phyloP scores from a whole-genome alignment of 305 asterid genomes.

The Caryopteris hybrid region DNA sequence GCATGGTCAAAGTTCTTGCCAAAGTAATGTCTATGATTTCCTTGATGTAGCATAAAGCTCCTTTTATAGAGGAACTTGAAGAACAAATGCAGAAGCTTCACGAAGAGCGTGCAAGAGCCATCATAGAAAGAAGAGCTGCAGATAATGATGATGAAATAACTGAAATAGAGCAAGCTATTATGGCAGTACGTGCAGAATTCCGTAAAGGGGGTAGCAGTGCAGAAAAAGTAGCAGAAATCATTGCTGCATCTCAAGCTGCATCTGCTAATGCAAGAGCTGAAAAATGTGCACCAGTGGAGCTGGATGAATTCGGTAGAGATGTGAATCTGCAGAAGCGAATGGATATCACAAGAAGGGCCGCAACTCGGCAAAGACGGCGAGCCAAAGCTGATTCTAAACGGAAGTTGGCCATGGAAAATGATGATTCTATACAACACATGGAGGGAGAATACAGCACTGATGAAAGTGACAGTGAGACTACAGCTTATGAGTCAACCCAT shows the following conservation, averaged over 20 bases:
- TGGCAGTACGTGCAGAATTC: conserved; percentile 61
- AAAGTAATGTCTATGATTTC: conserved; percentile 1
- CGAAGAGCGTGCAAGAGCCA: conserved; percentile 76
- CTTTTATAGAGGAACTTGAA: conserved; percentile 90
- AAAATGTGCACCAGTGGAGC: conserved; percentile 63
- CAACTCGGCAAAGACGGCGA: conserved; percentile 60
- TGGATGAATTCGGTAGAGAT: conserved; percentile 90
- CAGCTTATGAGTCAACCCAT: conserved; percentile 70
- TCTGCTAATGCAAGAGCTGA: conserved; percentile 47
- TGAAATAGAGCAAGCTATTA: conserved; percentile 72
- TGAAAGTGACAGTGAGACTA: conserved; percentile 87
- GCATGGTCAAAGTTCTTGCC: not conserved
- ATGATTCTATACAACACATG: conserved; percentile 43
- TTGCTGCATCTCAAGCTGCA: conserved; percentile 61
- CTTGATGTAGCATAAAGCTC: conserved; percentile 76
- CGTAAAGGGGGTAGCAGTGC: conserved; percentile 50
- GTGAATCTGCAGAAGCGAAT: conserved; percentile 65
- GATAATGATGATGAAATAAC: conserved; percentile 75
- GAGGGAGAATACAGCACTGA: conserved; percentile 98
- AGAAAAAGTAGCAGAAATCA: conserved; percentile 54
- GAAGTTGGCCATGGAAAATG: conserved; percentile 43
- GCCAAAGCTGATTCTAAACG: conserved; percentile 70
- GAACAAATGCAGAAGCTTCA: conserved; percentile 85
- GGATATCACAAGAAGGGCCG: conserved; percentile 72
- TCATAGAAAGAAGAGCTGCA: conserved; percentile 71